Evolutionary conservation across 2,329 filamentous ascomycete genomes (phyloP), one percentile per base, ranked within the genome.

Genomic region (Colletotrichum cereale): DNA sequence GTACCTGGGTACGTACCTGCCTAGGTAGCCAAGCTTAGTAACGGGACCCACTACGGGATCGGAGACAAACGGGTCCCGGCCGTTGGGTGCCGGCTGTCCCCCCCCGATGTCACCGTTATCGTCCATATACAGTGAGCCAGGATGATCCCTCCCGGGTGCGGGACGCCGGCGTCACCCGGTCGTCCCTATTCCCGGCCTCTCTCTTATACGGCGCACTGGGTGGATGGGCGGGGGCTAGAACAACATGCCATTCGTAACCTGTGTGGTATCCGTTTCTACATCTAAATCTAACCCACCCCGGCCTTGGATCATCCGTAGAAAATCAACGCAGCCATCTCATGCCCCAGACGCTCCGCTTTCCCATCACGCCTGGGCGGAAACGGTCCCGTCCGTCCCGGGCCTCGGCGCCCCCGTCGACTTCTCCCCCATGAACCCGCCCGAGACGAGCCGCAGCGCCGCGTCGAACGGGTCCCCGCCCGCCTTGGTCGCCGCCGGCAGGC

Each of bases 381-480:
- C 50, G 1, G 70, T 66, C 21, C 70, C 70, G 21, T 72, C 66
- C 1, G 66, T 72, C 0, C 70, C 70, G 2, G 70, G 70, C n/a
- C 66, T 53, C 48, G 70, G 70, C 42, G 70, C 70, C 1, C 70
- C 70, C 18, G 70, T 72, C n/a, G 66, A 24, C 40, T 60, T 57
- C 36, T 66, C 70, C 10, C 61, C 70, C 70, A 72, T 72, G 31
- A 72, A 72, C 21, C 70, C 70, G 40, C 66, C 66, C 29, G 55
- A 61, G 38, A 72, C 67, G n/a, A 72, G 62, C 21, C 65, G 57
- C 26, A 66, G 36, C 3, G 70, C 70, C 34, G 38, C 31, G 14
- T 56, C 48, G 31, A 72, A 72, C 16, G 70, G 70, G 31, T 72
- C 70, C 6, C 67, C 67, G 31, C 61, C 70, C 7, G 47, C 42